Evolutionary conservation across 148 eudicot species (phyloP), one percentile per base, ranked within the genome.

Genomic region (Rhododendron ovatum): DNA sequence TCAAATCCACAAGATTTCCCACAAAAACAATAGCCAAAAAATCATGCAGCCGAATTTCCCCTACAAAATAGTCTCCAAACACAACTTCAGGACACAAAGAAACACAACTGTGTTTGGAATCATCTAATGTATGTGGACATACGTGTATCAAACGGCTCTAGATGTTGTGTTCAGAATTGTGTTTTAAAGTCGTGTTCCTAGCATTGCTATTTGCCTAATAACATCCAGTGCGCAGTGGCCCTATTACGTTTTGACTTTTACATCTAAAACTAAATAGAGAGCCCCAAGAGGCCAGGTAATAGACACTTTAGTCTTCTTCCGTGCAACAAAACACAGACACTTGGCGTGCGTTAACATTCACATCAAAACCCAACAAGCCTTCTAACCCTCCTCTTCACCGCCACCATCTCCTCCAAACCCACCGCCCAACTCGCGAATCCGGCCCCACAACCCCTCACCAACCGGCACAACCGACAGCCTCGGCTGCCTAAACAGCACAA

Each of bases 401-500:
- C 43, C 86, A 5, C 53, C 94, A 84, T 83, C 92, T 2, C 89
- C 94, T 24, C 61, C 90, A 90, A 87, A 94, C 61, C 98, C 98
- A 86, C 95, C 95, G 81, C 98, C 98, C 89, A 96, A 71, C 69
- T 93, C 93, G 85, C 95, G 93, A 69, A 96, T 84, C 88, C 86
- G 84, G 20, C 89, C 91, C 98, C 98, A 96, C 59, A 94, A 85
- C 28, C 65, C 91, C 86, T 88, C 57, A 78, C 85, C 84, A 20
- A 96, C 96, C 69, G 95, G 91, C 83, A 94, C 93, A 59, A 96
- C 98, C 80, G 98, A 96, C 89, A 96, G 77, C 88, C 98, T 88
- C 0, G 95, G 93, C 91, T 94, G 98, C 88, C 95, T 86, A 65
- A 96, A 91, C 81, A 94, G 82, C 80, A n/a, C 93, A 88, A 95